phyloP scores from a whole-genome alignment of 306 rosid species.

The Pyrus bretschneideri region DNA sequence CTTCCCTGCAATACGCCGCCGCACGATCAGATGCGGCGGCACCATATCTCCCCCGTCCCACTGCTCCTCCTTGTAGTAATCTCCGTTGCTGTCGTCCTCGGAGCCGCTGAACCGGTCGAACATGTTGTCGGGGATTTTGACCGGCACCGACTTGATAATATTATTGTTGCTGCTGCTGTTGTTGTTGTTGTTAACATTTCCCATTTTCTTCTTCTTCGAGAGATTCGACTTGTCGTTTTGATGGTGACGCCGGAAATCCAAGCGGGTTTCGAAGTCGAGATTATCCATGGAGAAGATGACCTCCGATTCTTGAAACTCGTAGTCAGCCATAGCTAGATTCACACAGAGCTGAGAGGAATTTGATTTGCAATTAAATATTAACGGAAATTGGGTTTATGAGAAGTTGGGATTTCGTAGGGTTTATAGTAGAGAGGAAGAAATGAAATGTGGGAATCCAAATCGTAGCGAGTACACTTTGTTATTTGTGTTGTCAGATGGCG shows the following conservation, averaged over 20 bases:
- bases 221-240: neutral
- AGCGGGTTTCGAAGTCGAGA: neutral
- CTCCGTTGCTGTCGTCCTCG: slow-evolving; percentile 28
- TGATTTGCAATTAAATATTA: neutral
- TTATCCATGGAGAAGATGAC: slow-evolving; percentile 45
- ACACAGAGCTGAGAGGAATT: neutral
- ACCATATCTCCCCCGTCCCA: slow-evolving; percentile 37
- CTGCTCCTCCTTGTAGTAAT: slow-evolving; percentile 23
- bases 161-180: neutral
- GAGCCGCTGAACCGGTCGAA: neutral
- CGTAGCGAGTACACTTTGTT: slow-evolving; percentile 39
- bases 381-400: neutral
- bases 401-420: slow-evolving; percentile 2
- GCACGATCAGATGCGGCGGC: slow-evolving; percentile 75
- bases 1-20: slow-evolving; percentile 52
- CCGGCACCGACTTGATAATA: slow-evolving; percentile 35
- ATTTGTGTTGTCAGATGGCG: slow-evolving; percentile 40
- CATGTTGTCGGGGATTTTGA: slow-evolving; percentile 41
- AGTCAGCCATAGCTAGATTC: slow-evolving; percentile 24
- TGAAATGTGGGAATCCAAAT: slow-evolving; percentile 5
- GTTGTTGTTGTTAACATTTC: neutral
- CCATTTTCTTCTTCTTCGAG: slow-evolving; percentile 14
- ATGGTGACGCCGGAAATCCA: neutral
- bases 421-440: slow-evolving; percentile 17
- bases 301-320: slow-evolving; percentile 67